Conservation (phyloP, 2,329 filamentous ascomycete species). For the Plectosphaerella cucumerina region DNA sequence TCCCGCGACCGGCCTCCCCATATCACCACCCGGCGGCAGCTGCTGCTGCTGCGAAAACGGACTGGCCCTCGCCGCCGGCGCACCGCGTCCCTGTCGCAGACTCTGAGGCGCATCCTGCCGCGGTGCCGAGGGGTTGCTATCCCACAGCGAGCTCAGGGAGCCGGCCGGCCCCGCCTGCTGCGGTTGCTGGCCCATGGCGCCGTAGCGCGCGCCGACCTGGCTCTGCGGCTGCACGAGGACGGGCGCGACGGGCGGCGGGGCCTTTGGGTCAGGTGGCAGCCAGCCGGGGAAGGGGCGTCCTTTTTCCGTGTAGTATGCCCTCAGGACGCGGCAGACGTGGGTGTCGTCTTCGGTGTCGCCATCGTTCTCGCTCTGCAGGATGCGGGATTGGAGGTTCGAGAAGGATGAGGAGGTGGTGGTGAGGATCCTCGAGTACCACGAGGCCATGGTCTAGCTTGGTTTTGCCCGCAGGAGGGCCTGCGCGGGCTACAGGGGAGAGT, state of each 20-base stretch:
- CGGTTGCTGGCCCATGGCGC: constrained; percentile 24
- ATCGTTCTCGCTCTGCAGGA: constrained; percentile 62
- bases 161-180: constrained; percentile 21
- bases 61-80: constrained; percentile 23
- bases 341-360: constrained; percentile 84
- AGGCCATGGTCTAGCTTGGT: constrained; percentile 56
- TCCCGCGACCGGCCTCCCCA: constrained; percentile 62
- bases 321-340: constrained; percentile 88
- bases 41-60: constrained; percentile 20
- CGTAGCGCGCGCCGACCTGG: constrained; percentile 49
- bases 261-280: constrained; percentile 88
- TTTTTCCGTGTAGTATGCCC: constrained; percentile 90
- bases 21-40: constrained; percentile 11
- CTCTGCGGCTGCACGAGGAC: constrained; percentile 42
- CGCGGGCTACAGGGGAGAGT: constrained; percentile 4
- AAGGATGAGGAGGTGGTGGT: constrained; percentile 63
- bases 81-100: constrained; percentile 35
- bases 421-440: constrained; percentile 75
- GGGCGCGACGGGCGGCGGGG: constrained; percentile 50
- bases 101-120: constrained; percentile 34
- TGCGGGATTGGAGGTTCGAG: constrained; percentile 63
- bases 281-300: constrained; percentile 75
- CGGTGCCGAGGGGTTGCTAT: constrained; percentile 33
- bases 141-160: constrained; percentile 56
- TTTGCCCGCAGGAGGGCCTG: constrained; percentile 11